A percentile compares a stretch with the other conserved stretches of the same genome.
These are phyloP conservation scores for Globisporangium recalcitrans DNA, from an alignment of 352 stramenopile genomes.

Conservation along the genomic window DNA sequence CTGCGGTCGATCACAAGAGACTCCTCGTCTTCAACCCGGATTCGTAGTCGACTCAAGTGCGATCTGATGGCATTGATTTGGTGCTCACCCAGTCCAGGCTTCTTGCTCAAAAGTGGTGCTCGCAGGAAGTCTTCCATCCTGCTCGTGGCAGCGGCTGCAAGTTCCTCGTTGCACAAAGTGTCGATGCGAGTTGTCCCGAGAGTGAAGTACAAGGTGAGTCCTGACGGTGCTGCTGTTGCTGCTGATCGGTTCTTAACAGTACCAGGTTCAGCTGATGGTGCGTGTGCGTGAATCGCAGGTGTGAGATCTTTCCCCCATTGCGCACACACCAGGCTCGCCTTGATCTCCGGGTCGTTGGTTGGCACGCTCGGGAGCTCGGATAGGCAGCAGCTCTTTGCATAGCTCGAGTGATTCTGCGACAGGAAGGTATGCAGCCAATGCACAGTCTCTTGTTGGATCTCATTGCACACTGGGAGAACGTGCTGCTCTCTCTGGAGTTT, in stretches of 20 bases:
- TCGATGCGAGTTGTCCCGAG: slow-evolving; percentile 44
- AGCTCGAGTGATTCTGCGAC: slow-evolving; percentile 49
- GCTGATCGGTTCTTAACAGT: neutral
- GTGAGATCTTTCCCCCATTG: slow-evolving; percentile 57
- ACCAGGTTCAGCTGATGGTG: neutral
- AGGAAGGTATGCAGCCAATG: slow-evolving; percentile 54
- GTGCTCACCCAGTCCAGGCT: slow-evolving; percentile 23
- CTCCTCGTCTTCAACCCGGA: slow-evolving; percentile 59
- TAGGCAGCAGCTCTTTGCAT: slow-evolving; percentile 52
- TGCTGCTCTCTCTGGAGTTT: slow-evolving; percentile 40
- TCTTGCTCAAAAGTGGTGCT: slow-evolving; percentile 49
- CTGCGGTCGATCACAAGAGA: slow-evolving; percentile 46
- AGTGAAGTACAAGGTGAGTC: slow-evolving; percentile 53
- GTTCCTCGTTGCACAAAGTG: slow-evolving; percentile 19
- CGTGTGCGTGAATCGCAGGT: slow-evolving; percentile 26
- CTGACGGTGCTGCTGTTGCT: neutral
- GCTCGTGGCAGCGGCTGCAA: slow-evolving; percentile 17
- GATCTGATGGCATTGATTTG: slow-evolving; percentile 27
- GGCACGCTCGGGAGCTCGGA: slow-evolving; percentile 36
- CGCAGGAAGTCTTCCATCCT: slow-evolving; percentile 46
- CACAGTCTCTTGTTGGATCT: slow-evolving; percentile 29
- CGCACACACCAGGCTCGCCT: slow-evolving; percentile 45
- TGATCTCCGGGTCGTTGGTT: slow-evolving; percentile 48
- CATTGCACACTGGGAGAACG: slow-evolving; percentile 29
- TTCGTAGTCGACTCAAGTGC: slow-evolving; percentile 38